Percentiles rank a stretch among this genome's conserved stretches.
phyloP scores from a whole-genome alignment of 768 basidiomycete species.

The Phlebiopsis gigantea region DNA sequence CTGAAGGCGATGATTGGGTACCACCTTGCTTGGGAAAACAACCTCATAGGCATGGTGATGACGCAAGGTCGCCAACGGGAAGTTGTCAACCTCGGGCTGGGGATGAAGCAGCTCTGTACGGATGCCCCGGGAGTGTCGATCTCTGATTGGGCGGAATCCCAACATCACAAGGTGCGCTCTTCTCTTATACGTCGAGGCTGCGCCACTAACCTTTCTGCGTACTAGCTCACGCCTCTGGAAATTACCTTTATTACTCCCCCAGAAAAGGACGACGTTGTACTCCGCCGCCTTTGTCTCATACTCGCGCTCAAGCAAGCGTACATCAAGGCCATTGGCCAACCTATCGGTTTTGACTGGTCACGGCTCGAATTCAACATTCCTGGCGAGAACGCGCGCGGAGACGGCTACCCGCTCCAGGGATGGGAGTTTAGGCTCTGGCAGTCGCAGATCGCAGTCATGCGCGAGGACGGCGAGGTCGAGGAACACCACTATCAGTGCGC shows the following conservation, averaged over 20 bases:
- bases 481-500: slow-evolving; percentile 75
- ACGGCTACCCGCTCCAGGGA: slow-evolving; percentile 63
- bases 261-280: slow-evolving; percentile 54
- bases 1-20: slow-evolving; percentile 77
- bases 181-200: not conserved
- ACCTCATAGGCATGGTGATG: slow-evolving; percentile 80
- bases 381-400: slow-evolving; percentile 54
- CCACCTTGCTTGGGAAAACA: slow-evolving; percentile 62
- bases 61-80: slow-evolving; percentile 71
- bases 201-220: not conserved
- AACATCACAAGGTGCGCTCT: slow-evolving; percentile 64
- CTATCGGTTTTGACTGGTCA: slow-evolving; percentile 73
- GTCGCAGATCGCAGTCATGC: slow-evolving; percentile 64
- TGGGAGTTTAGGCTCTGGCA: slow-evolving; percentile 88
- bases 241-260: slow-evolving; percentile 45
- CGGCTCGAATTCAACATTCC: slow-evolving; percentile 79
- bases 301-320: slow-evolving; percentile 79
- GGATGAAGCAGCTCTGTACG: slow-evolving; percentile 61
- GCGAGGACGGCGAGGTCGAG: slow-evolving; percentile 42
- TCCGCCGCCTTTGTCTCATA: slow-evolving; percentile 72
- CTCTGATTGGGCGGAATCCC: slow-evolving; percentile 62
- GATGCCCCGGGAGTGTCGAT: slow-evolving; percentile 57
- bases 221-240: slow-evolving; percentile 48
- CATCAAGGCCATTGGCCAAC: slow-evolving; percentile 79
- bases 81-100: slow-evolving; percentile 80